phyloP scores from a whole-genome alignment of 1,284 basidiomycete genomes.

The Ganoderma sinense region DNA sequence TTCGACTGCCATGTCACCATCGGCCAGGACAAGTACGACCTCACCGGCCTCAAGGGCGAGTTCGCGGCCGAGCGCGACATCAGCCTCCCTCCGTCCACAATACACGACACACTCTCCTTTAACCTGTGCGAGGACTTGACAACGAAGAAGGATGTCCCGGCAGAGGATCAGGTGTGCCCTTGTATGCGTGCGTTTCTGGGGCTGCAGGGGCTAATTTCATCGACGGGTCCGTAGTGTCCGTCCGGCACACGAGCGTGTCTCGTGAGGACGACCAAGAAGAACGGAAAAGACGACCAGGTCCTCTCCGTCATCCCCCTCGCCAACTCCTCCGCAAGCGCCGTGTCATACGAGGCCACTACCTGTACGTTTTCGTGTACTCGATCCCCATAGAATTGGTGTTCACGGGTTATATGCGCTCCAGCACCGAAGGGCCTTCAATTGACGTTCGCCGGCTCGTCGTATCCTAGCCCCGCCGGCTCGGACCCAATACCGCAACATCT shows the following conservation, averaged over 20 bases:
- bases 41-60: slow-evolving; percentile 60
- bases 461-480: slow-evolving; percentile 53
- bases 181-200: not conserved
- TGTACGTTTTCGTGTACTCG: slow-evolving; percentile 42
- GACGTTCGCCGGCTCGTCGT: slow-evolving; percentile 65
- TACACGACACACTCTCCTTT: slow-evolving; percentile 48
- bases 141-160: slow-evolving; percentile 51
- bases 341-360: slow-evolving; percentile 48
- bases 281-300: slow-evolving; percentile 59
- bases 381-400: not conserved
- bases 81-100: slow-evolving; percentile 47
- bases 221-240: slow-evolving; percentile 58
- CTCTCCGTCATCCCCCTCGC: slow-evolving; percentile 73
- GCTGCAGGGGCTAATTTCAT: slow-evolving; percentile 17
- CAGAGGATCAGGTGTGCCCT: slow-evolving; percentile 74
- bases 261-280: slow-evolving; percentile 69
- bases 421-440: slow-evolving; percentile 65
- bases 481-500: slow-evolving; percentile 60
- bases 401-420: slow-evolving; percentile 5
- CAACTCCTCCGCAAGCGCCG: slow-evolving; percentile 50
- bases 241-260: slow-evolving; percentile 75
- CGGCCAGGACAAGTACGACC: slow-evolving; percentile 62
- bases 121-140: slow-evolving; percentile 66
- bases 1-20: slow-evolving; percentile 65
- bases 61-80: slow-evolving; percentile 50